Conservation (phyloP, 2,329 filamentous ascomycete species). For the Fusarium keratoplasticum region DNA sequence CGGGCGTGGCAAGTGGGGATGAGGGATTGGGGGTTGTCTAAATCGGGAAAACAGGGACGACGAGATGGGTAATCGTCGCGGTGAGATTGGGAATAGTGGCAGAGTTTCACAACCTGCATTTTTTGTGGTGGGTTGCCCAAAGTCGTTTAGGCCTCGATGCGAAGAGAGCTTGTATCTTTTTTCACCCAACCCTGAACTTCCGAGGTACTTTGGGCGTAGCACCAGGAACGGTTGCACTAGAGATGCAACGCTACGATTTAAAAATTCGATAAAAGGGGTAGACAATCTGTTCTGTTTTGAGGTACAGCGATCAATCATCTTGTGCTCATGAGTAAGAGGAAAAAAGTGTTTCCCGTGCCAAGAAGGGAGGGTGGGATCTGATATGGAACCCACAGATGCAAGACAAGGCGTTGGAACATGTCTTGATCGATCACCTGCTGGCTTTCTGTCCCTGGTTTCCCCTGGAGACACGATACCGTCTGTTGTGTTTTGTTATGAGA, state of each 20-base stretch:
- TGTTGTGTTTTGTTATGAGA: background rate
- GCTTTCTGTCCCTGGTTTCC: conserved; percentile 12
- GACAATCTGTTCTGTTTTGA: background rate
- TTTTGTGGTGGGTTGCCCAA: background rate
- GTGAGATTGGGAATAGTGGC: conserved; percentile 24
- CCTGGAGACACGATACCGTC: conserved; percentile 29
- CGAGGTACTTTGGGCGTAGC: conserved; percentile 12
- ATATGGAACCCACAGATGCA: conserved; percentile 9
- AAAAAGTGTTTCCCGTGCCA: background rate
- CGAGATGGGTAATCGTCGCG: conserved; percentile 21
- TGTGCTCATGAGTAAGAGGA: background rate
- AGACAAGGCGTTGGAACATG: conserved; percentile 28
- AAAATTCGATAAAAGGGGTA: background rate
- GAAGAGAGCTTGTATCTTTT: background rate
- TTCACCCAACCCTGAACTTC: background rate
- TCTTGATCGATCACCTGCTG: conserved; percentile 9
- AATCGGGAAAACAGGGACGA: conserved; percentile 20
- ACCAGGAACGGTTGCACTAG: background rate
- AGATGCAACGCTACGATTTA: background rate
- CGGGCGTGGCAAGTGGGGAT: conserved; percentile 18
- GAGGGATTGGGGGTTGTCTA: conserved; percentile 14
- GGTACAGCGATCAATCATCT: background rate
- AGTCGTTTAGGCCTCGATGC: background rate
- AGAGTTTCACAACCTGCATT: conserved; percentile 4
- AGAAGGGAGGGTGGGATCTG: conserved; percentile 20